Conservation (phyloP, 148 eudicot species). For the Bassia scoparia region DNA sequence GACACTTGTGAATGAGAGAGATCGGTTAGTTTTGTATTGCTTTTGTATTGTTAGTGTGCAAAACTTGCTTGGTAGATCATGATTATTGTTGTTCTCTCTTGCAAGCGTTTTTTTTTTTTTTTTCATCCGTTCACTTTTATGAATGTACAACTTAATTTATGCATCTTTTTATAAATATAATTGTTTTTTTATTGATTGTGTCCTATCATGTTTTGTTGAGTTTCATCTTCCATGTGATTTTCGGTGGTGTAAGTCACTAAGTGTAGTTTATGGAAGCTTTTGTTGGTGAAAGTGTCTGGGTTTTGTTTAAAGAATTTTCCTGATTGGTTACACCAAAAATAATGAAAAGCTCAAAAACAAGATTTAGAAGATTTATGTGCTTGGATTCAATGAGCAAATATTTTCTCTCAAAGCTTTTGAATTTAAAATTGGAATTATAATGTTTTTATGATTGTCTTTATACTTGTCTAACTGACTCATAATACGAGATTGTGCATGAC, state of each 20-base stretch:
- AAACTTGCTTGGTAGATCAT: too few relatives aligned
- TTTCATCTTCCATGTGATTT: background rate
- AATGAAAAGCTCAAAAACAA: background rate
- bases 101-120: background rate
- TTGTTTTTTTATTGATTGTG: too few relatives aligned
- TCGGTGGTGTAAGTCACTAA: background rate
- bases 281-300: background rate
- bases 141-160: background rate
- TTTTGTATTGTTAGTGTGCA: background rate
- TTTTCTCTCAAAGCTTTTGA: background rate
- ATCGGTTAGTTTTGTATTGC: conserved; percentile 58
- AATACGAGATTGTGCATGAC: background rate
- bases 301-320: background rate
- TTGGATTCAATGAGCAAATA: background rate
- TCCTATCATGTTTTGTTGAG: background rate
- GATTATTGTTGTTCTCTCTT: conserved; percentile 9
- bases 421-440: background rate
- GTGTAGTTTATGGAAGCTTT: background rate
- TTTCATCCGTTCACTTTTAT: background rate
- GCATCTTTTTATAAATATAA: background rate
- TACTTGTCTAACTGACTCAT: background rate
- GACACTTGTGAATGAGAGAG: conserved; percentile 92
- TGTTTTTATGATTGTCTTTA: background rate
- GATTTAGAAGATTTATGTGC: background rate
- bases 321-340: background rate